Conservation (phyloP, 768 basidiomycete species). For the Mycena latifolia region DNA sequence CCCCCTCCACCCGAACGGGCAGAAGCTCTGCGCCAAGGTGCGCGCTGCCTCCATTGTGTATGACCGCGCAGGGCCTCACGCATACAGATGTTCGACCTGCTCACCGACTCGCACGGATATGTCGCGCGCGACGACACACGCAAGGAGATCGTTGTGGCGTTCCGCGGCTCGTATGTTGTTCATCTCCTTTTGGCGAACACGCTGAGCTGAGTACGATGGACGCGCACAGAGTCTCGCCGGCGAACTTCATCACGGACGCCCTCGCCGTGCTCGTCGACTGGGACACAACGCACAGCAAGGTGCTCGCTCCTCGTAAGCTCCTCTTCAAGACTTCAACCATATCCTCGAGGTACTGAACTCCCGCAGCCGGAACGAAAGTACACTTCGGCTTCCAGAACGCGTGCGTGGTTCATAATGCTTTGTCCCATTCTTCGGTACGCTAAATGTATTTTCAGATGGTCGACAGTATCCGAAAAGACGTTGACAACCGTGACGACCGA, state of each 20-base stretch:
- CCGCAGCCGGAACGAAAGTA: conserved; percentile 23
- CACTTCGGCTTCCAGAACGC: conserved; percentile 29
- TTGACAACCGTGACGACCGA: conserved; percentile 45
- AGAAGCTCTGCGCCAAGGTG: conserved; percentile 38
- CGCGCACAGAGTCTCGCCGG: conserved; percentile 16
- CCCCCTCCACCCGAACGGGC: conserved; percentile 37
- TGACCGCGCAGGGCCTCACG: background rate
- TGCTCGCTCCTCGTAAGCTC: conserved; percentile 22
- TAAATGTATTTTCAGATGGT: conserved; percentile 42
- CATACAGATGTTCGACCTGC: conserved; percentile 48
- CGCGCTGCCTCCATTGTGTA: conserved; percentile 15
- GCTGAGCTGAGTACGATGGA: background rate
- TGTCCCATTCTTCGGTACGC: background rate
- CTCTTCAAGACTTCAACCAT: background rate
- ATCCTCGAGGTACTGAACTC: background rate
- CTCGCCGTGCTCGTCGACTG: conserved; percentile 28
- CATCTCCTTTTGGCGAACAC: conserved; percentile 31
- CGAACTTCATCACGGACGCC: conserved; percentile 31
- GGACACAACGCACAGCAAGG: conserved; percentile 21
- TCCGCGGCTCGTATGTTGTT: conserved; percentile 52
- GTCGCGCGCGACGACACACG: conserved; percentile 57
- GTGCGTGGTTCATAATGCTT: background rate
- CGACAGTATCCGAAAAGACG: conserved; percentile 45
- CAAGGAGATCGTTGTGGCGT: conserved; percentile 55
- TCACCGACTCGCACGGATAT: conserved; percentile 58